A percentile compares a stretch with the other conserved stretches of the same genome.
Conservation (phyloP, 2,329 filamentous ascomycete species). For the Aspergillus luchuensis region DNA sequence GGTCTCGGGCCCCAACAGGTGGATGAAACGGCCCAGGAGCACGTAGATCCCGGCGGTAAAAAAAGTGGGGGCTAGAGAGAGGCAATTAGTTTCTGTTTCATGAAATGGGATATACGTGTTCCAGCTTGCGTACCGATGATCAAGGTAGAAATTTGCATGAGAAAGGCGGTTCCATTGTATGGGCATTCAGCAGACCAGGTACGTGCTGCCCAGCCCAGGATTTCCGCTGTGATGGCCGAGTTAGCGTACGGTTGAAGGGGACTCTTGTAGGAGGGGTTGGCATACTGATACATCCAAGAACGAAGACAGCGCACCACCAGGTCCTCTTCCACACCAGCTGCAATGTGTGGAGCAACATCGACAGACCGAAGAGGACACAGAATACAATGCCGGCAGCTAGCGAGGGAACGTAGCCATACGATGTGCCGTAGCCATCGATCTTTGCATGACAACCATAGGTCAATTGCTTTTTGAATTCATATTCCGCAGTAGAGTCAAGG, state of each 20-base stretch:
- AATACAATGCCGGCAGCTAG: constrained; percentile 39
- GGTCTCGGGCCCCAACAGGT: constrained; percentile 46
- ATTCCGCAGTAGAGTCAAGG: constrained; percentile 7
- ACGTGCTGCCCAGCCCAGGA: constrained; percentile 53
- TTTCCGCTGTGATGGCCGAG: constrained; percentile 34
- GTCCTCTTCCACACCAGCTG: constrained; percentile 41
- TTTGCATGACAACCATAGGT: constrained; percentile 28
- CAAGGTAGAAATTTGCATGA: constrained; percentile 53
- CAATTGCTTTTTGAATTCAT: constrained; percentile 16
- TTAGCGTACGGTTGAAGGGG: constrained; percentile 6
- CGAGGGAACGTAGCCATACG: constrained; percentile 40
- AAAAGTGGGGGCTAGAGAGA: constrained; percentile 48
- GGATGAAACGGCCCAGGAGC: constrained; percentile 52
- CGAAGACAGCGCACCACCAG: constrained; percentile 44
- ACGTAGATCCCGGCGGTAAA: constrained; percentile 56
- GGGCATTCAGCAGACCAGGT: constrained; percentile 54
- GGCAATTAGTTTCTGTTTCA: not conserved
- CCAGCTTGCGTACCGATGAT: constrained; percentile 35
- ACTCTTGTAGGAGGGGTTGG: not conserved
- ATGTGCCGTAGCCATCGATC: constrained; percentile 27
- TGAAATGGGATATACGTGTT: not conserved
- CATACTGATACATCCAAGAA: constrained; percentile 40
- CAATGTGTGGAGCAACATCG: constrained; percentile 37
- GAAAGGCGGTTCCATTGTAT: constrained; percentile 52
- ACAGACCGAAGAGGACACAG: constrained; percentile 37